Base-by-base conservation (phyloP, 2,329 filamentous ascomycete genomes). In the Nigrospora osmanthi region DNA sequence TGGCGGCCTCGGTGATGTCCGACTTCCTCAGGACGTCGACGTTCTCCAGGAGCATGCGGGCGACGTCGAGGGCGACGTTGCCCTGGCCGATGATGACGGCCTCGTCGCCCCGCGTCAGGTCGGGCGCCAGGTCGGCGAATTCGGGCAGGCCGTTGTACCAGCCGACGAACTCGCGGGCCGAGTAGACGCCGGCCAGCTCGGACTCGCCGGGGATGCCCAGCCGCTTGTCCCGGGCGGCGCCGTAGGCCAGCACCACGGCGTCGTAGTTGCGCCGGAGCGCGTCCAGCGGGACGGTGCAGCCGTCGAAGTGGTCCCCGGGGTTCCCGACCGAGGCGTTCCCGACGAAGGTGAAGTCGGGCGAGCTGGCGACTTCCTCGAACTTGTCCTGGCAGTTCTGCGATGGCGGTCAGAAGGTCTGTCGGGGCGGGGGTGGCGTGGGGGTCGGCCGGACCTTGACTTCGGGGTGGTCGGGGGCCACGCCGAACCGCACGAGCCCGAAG, bases 81-180 rank as follows among this genome's bases (percentile, higher is more conserved):
- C 93, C 93, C 59, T 98, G 91, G 2, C 93, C 93, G 51, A 98
- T 82, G 40, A 98, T 76, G 31, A 96, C 80, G 2, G 88, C 93
- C 49, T 90, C 83, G 42, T 95, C 88, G 1, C 85, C 86, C 11
- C 73, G 71, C 1, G 80, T 77, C 23, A 97, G 73, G 58, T 89
- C 78, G 0, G 89, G 87, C n/a, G 76, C 70, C 9, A 95, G 68
- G 54, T 76, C 65, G 16, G 84, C 77, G 59, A 87, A 87, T 54
- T 94, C 87, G 0, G 93, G 93, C 3, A 95, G 74, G 3, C 93
- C 93, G 46, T 98, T 98, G 65, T 98, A 98, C 93, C 93, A 98
- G 15, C 90, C 93, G 1, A 98, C 93, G 61, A 97, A 96, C 35
- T 89, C 85, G 28, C 93, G 80, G 2, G 93, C 93, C 9, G 90